A percentile compares a stretch with the other conserved stretches of the same genome.
phyloP scores from a whole-genome alignment of 208 protist genomes.

The Leptomonas pyrrhocoris region DNA sequence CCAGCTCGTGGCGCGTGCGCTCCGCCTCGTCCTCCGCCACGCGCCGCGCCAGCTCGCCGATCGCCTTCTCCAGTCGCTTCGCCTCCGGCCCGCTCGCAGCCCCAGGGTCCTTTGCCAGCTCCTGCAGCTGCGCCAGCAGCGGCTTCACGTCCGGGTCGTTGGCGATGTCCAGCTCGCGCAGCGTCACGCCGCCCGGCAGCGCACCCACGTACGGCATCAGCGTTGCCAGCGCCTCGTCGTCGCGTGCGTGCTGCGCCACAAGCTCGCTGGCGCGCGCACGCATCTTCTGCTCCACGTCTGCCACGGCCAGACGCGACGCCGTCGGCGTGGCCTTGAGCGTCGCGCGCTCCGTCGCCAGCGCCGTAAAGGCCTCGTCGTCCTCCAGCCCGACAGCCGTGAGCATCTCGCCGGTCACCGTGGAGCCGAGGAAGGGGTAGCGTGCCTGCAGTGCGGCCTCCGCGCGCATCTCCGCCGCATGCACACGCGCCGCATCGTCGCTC shows the following conservation, averaged over 20 bases:
- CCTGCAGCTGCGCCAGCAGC: slow-evolving; percentile 40
- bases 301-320: slow-evolving; percentile 14
- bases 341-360: not conserved
- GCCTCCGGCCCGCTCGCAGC: slow-evolving; percentile 28
- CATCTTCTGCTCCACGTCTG: slow-evolving; percentile 3
- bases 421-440: slow-evolving; percentile 30
- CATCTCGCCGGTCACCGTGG: slow-evolving; percentile 5
- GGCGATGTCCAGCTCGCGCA: slow-evolving; percentile 16
- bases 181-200: not conserved
- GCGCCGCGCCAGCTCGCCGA: slow-evolving; percentile 36
- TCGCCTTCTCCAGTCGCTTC: slow-evolving; percentile 49
- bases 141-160: slow-evolving; percentile 31
- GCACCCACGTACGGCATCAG: not conserved
- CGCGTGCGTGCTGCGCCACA: slow-evolving; percentile 13
- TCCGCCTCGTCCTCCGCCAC: slow-evolving; percentile 46
- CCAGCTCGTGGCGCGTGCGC: slow-evolving; percentile 11
- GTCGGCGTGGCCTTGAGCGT: not conserved
- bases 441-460: slow-evolving; percentile 23
- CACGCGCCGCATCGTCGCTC: slow-evolving; percentile 22
- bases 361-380: not conserved
- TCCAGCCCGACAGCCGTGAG: not conserved
- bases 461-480: slow-evolving; percentile 21
- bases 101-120: slow-evolving; percentile 36
- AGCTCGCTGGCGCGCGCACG: slow-evolving; percentile 16
- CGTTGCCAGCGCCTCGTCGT: slow-evolving; percentile 23